A percentile compares a stretch with the other conserved stretches of the same genome.
phyloP scores from a whole-genome alignment of 768 basidiomycete species.

The Boletus sp. region DNA sequence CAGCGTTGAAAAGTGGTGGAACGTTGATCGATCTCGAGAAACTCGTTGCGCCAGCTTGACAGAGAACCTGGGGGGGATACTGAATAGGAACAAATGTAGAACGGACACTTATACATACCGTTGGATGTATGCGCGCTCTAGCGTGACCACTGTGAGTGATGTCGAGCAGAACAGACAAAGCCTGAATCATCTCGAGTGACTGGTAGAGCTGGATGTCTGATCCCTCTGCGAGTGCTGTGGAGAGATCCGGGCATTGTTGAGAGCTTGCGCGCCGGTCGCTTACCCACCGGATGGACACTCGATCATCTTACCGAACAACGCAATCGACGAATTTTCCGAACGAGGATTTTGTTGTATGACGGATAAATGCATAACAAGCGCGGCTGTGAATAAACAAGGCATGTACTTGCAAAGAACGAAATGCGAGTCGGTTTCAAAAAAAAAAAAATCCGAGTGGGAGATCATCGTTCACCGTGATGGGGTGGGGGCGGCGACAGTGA shows the following conservation, averaged over 20 bases:
- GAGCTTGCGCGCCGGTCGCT: too few species aligned
- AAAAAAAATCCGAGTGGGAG: neutral
- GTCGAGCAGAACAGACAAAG: neutral
- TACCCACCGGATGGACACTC: neutral
- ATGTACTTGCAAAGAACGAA: neutral
- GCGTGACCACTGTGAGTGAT: neutral
- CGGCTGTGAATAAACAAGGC: neutral
- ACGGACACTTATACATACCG: neutral
- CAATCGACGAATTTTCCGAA: neutral
- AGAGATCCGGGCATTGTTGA: neutral
- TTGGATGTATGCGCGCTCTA: neutral
- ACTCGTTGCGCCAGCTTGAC: slow-evolving; percentile 20
- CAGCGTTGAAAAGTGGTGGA: slow-evolving; percentile 65
- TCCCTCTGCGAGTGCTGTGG: neutral
- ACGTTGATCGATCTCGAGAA: slow-evolving; percentile 52
- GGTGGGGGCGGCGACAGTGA: neutral
- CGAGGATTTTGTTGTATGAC: neutral
- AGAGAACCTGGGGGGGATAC: neutral
- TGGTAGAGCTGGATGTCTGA: neutral
- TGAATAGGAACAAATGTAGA: neutral
- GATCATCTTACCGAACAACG: neutral
- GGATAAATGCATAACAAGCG: neutral
- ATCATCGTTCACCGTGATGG: neutral
- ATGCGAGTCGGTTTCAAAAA: neutral
- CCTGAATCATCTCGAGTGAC: neutral